Evolutionary conservation across 2,329 filamentous ascomycete species (phyloP).

Genomic region (Delphinella strobiligena): DNA sequence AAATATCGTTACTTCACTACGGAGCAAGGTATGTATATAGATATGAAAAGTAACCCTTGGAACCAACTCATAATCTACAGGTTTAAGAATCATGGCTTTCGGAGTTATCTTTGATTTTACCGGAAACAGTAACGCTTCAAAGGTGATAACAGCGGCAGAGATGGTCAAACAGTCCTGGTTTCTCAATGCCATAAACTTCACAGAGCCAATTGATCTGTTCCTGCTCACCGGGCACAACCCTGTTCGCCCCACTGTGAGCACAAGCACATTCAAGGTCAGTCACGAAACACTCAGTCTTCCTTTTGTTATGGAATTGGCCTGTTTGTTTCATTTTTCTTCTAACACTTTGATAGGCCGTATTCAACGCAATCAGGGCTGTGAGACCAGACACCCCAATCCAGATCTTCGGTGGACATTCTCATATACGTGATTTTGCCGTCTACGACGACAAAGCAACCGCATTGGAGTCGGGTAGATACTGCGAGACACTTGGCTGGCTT

Average conservation of each 20-base stretch:
- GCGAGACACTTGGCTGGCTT: slow-evolving; percentile 56
- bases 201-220: slow-evolving; percentile 50
- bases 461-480: slow-evolving; percentile 51
- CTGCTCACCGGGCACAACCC: slow-evolving; percentile 54
- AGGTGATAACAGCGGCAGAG: slow-evolving; percentile 43
- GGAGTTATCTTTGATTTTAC: slow-evolving; percentile 38
- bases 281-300: too few species aligned
- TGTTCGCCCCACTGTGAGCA: slow-evolving; percentile 31
- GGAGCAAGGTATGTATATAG: slow-evolving; percentile 25
- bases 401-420: slow-evolving; percentile 53
- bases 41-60: not conserved
- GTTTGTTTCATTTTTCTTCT: not conserved
- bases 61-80: slow-evolving; percentile 10
- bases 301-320: too few species aligned
- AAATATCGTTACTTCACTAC: slow-evolving; percentile 41
- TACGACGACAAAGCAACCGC: slow-evolving; percentile 51
- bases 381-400: slow-evolving; percentile 49
- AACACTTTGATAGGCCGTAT: slow-evolving; percentile 35
- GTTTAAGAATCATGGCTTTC: slow-evolving; percentile 41
- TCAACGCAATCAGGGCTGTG: slow-evolving; percentile 46
- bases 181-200: slow-evolving; percentile 40
- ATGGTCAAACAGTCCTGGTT: slow-evolving; percentile 49
- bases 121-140: slow-evolving; percentile 50
- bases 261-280: slow-evolving; percentile 22
- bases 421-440: slow-evolving; percentile 53